These are phyloP conservation scores for Solanum microdontum DNA, from an alignment of 257 asterid genomes.

Conservation along the genomic window DNA sequence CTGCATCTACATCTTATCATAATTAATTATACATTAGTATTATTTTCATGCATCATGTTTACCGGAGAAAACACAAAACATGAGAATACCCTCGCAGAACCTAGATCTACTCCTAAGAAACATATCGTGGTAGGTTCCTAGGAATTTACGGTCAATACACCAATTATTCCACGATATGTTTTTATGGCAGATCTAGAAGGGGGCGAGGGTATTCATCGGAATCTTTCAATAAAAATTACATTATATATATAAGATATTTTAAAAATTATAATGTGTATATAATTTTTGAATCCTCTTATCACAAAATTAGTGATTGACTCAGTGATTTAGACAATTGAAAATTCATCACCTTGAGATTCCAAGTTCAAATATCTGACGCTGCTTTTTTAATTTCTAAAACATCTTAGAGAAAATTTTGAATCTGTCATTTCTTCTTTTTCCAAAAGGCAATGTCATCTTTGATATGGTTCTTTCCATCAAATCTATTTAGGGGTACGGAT, in stretches of 20 bases:
- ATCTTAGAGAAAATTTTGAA: background rate
- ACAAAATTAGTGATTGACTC: too few species aligned
- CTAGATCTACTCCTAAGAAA: background rate
- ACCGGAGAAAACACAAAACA: background rate
- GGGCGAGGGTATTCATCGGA: too few species aligned
- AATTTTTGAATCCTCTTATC: too few species aligned
- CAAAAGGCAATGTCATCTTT: background rate
- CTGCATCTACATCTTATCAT: background rate
- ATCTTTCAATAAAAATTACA: too few species aligned
- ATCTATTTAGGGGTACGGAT: background rate
- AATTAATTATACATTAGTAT: background rate
- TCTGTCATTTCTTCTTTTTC: background rate
- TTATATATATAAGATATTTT: too few species aligned
- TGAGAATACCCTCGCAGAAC: too few species aligned
- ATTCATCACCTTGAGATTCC: background rate
- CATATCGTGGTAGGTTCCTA: too few species aligned
- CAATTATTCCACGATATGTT: background rate
- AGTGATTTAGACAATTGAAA: background rate
- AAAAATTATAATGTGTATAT: too few species aligned
- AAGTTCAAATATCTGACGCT: too few species aligned
- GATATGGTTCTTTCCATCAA: background rate
- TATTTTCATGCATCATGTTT: background rate
- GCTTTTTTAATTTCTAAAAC: too few species aligned
- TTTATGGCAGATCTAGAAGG: too few species aligned
- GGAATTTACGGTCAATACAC: background rate